A percentile compares a stretch with the other conserved stretches of the same genome.
Evolutionary conservation across 2,329 filamentous ascomycete species (phyloP).

Genomic region (Calonectria honghensis): DNA sequence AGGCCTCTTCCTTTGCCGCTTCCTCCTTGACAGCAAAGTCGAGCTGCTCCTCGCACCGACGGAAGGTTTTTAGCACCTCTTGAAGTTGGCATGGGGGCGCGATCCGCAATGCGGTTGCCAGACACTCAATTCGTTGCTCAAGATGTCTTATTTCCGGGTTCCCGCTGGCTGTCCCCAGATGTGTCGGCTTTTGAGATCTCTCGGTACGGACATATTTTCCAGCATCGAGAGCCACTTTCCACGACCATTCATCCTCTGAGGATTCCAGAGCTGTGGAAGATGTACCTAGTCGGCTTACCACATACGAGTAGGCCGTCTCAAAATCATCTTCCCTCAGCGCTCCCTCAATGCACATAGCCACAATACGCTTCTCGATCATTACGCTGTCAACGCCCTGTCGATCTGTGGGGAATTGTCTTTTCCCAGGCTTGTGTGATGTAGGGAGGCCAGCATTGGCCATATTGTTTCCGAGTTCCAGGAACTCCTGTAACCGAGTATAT

Average conservation of each 20-base stretch:
- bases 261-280: conserved; percentile 37
- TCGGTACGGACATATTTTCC: conserved; percentile 80
- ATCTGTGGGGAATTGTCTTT: conserved; percentile 41
- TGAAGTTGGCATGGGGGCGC: conserved; percentile 82
- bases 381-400: conserved; percentile 57
- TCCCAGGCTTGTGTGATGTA: conserved; percentile 39
- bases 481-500: conserved; percentile 84
- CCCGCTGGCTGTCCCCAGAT: conserved; percentile 75
- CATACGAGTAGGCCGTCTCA: conserved; percentile 90
- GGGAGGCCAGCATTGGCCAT: conserved; percentile 77
- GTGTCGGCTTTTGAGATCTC: conserved; percentile 73
- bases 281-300: conserved; percentile 79
- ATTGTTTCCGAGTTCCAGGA: conserved; percentile 80
- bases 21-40: conserved; percentile 80
- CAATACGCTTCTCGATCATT: conserved; percentile 79
- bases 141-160: conserved; percentile 81
- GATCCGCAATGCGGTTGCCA: conserved; percentile 84
- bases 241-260: conserved; percentile 79
- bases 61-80: conserved; percentile 84
- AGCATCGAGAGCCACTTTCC: conserved; percentile 86
- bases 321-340: conserved; percentile 87
- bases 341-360: conserved; percentile 87
- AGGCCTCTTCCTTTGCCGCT: conserved; percentile 80
- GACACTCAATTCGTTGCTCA: conserved; percentile 87
- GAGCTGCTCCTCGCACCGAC: conserved; percentile 86